These are phyloP conservation scores for Penicillium lagena DNA, from an alignment of 495 filamentous ascomycete species.

Conservation along the genomic window DNA sequence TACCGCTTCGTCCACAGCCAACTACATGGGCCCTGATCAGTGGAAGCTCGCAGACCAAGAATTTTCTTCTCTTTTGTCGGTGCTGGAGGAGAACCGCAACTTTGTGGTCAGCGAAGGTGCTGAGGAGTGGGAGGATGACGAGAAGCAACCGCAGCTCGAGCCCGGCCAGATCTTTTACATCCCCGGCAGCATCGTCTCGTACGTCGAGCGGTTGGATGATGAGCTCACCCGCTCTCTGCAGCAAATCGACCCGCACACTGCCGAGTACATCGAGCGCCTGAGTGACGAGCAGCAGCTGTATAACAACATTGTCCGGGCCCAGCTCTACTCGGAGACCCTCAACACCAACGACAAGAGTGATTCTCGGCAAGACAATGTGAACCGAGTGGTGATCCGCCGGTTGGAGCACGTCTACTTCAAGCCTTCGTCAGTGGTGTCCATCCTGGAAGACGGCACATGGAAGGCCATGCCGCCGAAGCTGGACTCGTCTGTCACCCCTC, in stretches of 20 bases:
- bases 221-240: constrained; percentile 95
- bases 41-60: constrained; percentile 94
- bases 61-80: constrained; percentile 65
- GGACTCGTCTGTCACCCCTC: constrained; percentile 76
- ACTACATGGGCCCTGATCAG: constrained; percentile 90
- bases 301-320: constrained; percentile 76
- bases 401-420: constrained; percentile 99
- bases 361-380: constrained; percentile 71
- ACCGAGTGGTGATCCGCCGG: constrained; percentile 87
- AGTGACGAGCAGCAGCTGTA: constrained; percentile 90
- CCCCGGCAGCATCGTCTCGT: constrained; percentile 89
- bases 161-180: constrained; percentile 75
- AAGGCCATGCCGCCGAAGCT: constrained; percentile 66
- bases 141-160: constrained; percentile 71
- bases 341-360: constrained; percentile 65
- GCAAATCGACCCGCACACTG: constrained; percentile 95
- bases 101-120: constrained; percentile 83
- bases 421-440: constrained; percentile 87
- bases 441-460: constrained; percentile 89
- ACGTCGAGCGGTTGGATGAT: constrained; percentile 92
- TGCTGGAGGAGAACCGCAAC: constrained; percentile 70
- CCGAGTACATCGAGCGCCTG: constrained; percentile 94
- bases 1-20: constrained; percentile 66
- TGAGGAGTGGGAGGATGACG: constrained; percentile 99
- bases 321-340: constrained; percentile 82